Evolutionary conservation across 2,329 filamentous ascomycete species (phyloP).

Genomic region (Microascus cirrosus): DNA sequence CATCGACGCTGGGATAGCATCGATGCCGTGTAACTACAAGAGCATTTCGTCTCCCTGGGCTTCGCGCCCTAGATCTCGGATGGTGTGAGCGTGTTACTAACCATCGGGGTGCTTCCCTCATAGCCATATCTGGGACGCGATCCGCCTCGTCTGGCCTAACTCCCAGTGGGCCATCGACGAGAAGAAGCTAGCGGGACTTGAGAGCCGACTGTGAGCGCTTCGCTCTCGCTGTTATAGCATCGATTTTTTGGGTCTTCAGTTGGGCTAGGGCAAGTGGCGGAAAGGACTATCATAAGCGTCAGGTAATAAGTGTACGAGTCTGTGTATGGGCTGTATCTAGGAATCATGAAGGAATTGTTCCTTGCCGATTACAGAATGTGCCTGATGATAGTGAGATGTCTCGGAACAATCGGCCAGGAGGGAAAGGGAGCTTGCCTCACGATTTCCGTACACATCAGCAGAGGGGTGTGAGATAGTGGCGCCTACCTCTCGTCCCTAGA

Average conservation of each 20-base stretch:
- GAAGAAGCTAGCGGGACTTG: constrained; percentile 54
- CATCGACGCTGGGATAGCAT: background rate
- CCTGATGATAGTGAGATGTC: background rate
- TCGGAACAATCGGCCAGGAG: background rate
- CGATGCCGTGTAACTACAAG: background rate
- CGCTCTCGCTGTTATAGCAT: no score
- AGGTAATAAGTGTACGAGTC: background rate
- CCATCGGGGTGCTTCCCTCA: constrained; percentile 6
- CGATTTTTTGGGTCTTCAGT: background rate
- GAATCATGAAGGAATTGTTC: background rate
- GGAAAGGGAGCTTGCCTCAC: background rate
- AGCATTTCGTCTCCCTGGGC: background rate
- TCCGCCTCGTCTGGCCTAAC: constrained; percentile 86
- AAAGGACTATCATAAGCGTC: background rate
- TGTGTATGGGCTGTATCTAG: background rate
- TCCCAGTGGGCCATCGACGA: constrained; percentile 65
- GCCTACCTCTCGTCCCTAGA: no score
- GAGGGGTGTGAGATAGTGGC: no score
- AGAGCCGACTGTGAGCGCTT: constrained; percentile 57
- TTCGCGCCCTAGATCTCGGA: background rate
- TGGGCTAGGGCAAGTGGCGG: no score
- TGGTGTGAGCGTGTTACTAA: constrained; percentile 8
- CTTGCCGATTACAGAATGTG: background rate
- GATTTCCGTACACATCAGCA: no score
- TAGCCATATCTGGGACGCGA: constrained; percentile 89